Conservation (phyloP, 768 basidiomycete genomes). For the Hericium alpestre region DNA sequence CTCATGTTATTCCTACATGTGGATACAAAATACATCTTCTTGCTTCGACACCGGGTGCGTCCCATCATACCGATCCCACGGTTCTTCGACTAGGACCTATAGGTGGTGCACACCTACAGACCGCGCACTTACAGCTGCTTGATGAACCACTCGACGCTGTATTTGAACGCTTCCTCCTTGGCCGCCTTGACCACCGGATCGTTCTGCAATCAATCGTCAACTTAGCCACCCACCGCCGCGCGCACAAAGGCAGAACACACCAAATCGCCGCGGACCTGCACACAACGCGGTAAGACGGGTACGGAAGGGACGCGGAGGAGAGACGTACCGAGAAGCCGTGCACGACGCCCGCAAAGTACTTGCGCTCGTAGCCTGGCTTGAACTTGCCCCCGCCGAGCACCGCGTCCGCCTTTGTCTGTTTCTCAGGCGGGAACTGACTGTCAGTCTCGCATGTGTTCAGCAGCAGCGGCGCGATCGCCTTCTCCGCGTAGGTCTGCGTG, state of each 20-base stretch:
- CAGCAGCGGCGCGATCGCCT: conserved; percentile 29
- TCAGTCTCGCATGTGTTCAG: conserved; percentile 31
- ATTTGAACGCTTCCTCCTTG: conserved; percentile 31
- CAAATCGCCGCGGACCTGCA: conserved; percentile 11
- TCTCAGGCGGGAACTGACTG: conserved; percentile 21
- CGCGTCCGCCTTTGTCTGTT: conserved; percentile 25
- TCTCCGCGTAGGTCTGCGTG: conserved; percentile 22
- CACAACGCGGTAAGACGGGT: conserved; percentile 3
- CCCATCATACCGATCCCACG: no score
- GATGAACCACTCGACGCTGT: conserved; percentile 24
- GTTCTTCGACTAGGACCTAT: not conserved
- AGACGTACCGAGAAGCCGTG: conserved; percentile 29
- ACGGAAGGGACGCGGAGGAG: conserved; percentile 6
- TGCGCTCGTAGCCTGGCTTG: conserved; percentile 26
- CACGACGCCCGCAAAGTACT: conserved; percentile 25
- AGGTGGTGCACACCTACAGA: not conserved
- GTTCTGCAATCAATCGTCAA: conserved; percentile 17
- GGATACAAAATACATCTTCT: no score
- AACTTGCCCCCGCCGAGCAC: conserved; percentile 29
- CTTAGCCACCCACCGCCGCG: not conserved
- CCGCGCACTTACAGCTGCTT: conserved; percentile 15
- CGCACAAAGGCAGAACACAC: conserved; percentile 9
- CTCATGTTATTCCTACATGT: no score
- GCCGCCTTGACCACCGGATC: conserved; percentile 22
- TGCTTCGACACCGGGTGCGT: no score